Conservation (phyloP, 106 monocot genomes). For the Dendrobium huoshanense region DNA sequence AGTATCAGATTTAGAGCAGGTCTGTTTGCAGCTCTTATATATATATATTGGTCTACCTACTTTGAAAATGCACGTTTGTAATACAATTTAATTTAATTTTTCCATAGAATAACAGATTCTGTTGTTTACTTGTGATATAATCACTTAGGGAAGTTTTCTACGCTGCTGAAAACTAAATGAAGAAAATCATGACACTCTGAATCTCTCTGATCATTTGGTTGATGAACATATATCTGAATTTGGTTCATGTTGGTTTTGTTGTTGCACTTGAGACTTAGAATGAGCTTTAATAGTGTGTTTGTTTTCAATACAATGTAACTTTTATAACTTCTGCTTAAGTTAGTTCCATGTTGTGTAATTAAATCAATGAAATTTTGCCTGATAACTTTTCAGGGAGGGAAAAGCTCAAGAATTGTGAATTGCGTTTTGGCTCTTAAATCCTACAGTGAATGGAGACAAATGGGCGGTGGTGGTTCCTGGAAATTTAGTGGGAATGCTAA, state of each 20-base stretch:
- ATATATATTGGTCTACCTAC: no score
- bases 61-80: no score
- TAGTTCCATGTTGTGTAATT: not conserved
- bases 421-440: conserved; percentile 87
- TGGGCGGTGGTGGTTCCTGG: conserved; percentile 72
- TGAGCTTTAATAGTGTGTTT: not conserved
- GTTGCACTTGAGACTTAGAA: no score
- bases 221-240: no score
- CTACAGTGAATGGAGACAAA: conserved; percentile 82
- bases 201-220: no score
- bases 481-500: conserved; percentile 78
- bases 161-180: not conserved
- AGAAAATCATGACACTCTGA: not conserved
- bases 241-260: no score
- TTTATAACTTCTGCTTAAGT: not conserved
- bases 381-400: conserved; percentile 60
- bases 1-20: conserved; percentile 95
- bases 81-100: no score
- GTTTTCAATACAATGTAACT: not conserved
- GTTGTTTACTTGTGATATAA: not conserved
- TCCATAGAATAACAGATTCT: no score
- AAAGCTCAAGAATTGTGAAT: conserved; percentile 69
- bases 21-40: conserved; percentile 15
- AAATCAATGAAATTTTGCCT: not conserved
- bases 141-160: not conserved